These are phyloP conservation scores for Phytophthora aleatoria DNA, from an alignment of 352 stramenopile genomes.

Conservation along the genomic window DNA sequence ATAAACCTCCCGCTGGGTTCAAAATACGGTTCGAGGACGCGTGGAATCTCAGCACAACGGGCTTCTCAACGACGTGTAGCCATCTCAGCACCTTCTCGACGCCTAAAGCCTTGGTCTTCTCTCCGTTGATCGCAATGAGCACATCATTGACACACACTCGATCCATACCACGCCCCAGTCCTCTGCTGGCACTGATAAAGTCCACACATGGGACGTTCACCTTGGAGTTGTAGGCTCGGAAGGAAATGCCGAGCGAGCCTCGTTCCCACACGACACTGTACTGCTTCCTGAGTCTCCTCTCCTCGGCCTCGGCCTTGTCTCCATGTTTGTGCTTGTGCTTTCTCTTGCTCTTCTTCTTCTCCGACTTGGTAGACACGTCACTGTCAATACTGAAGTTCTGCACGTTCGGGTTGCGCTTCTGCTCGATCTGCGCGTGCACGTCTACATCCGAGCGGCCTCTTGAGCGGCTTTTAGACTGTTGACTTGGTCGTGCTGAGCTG, in stretches of 20 bases:
- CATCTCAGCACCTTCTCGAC: conserved; percentile 80
- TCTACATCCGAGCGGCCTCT: conserved; percentile 20
- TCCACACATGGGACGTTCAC: conserved; percentile 79
- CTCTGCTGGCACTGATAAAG: conserved; percentile 59
- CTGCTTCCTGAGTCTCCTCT: conserved; percentile 64
- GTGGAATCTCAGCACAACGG: conserved; percentile 78
- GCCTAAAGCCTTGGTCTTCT: conserved; percentile 76
- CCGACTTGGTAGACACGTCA: conserved; percentile 7
- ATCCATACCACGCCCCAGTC: conserved; percentile 73
- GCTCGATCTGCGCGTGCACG: conserved; percentile 6
- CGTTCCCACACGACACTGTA: conserved; percentile 78
- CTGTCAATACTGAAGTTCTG: conserved; percentile 29
- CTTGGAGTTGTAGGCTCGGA: conserved; percentile 65
- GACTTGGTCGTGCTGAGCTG: conserved; percentile 8
- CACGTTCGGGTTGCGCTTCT: conserved; percentile 18
- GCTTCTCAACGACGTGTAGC: conserved; percentile 78
- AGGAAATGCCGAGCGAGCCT: conserved; percentile 72
- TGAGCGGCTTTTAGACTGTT: conserved; percentile 5
- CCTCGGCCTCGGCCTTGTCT: conserved; percentile 33
- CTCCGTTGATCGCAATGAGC: conserved; percentile 79
- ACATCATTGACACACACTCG: conserved; percentile 81
- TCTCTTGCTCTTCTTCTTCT: conserved; percentile 30
- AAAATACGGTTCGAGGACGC: conserved; percentile 73
- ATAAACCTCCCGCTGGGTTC: conserved; percentile 24
- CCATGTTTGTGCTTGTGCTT: conserved; percentile 27